Conservation (phyloP, 805 yeast species). For the Teunomyces cretensis region DNA sequence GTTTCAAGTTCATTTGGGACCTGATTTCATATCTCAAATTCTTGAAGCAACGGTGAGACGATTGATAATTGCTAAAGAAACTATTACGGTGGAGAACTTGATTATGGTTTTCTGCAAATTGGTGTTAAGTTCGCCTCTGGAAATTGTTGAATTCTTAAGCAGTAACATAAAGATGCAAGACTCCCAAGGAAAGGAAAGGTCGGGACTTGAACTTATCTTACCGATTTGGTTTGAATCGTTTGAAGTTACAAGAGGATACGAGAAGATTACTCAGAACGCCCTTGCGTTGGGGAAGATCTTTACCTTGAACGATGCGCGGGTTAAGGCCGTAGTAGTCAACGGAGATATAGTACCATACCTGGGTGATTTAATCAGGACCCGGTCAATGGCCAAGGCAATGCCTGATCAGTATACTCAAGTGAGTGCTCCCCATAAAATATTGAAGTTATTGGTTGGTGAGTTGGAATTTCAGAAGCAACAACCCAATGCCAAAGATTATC, state of each 20-base stretch:
- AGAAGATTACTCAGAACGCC: slow-evolving; percentile 65
- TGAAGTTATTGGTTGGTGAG: slow-evolving; percentile 70
- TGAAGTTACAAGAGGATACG: slow-evolving; percentile 77
- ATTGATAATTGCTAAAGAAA: slow-evolving; percentile 62
- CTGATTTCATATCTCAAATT: slow-evolving; percentile 52
- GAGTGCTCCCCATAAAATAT: slow-evolving; percentile 68
- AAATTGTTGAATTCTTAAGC: slow-evolving; percentile 62
- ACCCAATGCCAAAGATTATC: slow-evolving; percentile 41
- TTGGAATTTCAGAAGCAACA: slow-evolving; percentile 61
- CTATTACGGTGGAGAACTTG: slow-evolving; percentile 74
- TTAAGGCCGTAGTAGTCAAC: slow-evolving; percentile 57
- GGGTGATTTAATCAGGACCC: slow-evolving; percentile 70
- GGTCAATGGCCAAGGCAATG: slow-evolving; percentile 75
- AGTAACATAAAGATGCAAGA: slow-evolving; percentile 29
- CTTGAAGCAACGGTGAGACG: slow-evolving; percentile 71
- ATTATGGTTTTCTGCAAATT: slow-evolving; percentile 74
- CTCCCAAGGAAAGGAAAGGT: slow-evolving; percentile 16
- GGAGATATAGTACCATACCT: slow-evolving; percentile 73
- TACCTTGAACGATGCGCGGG: slow-evolving; percentile 52
- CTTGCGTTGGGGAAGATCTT: slow-evolving; percentile 70
- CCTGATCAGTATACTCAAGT: slow-evolving; percentile 64
- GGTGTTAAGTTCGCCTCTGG: slow-evolving; percentile 58
- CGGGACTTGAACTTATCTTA: slow-evolving; percentile 57
- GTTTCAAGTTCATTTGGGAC: slow-evolving; percentile 39
- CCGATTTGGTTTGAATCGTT: slow-evolving; percentile 84